A percentile compares a stretch with the other conserved stretches of the same genome.
Conservation (phyloP, 352 stramenopile species). For the Pelagophyceae sp. region DNA sequence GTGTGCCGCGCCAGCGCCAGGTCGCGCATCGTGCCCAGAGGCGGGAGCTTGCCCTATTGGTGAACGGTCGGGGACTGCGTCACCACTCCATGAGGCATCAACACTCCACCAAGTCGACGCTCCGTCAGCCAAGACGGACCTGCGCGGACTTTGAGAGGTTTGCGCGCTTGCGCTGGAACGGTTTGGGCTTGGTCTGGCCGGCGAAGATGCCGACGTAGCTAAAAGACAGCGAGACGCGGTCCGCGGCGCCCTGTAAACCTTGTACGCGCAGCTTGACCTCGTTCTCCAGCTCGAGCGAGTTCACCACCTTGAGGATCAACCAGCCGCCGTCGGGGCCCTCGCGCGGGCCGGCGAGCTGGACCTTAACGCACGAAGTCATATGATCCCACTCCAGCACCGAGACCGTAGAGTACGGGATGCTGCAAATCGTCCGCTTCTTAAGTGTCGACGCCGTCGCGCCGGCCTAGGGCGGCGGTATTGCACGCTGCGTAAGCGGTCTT, state of each 20-base stretch:
- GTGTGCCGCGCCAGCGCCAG: slow-evolving; percentile 25
- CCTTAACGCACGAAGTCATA: slow-evolving; percentile 2
- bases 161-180: slow-evolving; percentile 42
- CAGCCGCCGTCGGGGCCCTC: neutral
- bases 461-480: too few species aligned
- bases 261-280: slow-evolving; percentile 34
- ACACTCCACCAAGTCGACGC: too few species aligned
- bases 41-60: slow-evolving; percentile 38
- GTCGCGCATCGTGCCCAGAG: slow-evolving; percentile 32
- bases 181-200: slow-evolving; percentile 42
- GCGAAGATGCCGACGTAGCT: slow-evolving; percentile 42
- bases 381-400: slow-evolving; percentile 9
- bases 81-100: too few species aligned
- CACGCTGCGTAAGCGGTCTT: too few species aligned
- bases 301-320: slow-evolving; percentile 26
- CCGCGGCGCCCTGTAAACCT: slow-evolving; percentile 14
- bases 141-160: slow-evolving; percentile 33
- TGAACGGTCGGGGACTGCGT: too few species aligned
- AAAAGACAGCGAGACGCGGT: slow-evolving; percentile 17
- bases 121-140: too few species aligned
- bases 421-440: neutral
- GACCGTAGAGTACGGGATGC: neutral
- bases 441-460: too few species aligned
- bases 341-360: neutral
- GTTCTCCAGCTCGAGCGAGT: slow-evolving; percentile 40